Conservation (phyloP, 2,329 filamentous ascomycete genomes). For the Coniosporium tulheliwenetii region DNA sequence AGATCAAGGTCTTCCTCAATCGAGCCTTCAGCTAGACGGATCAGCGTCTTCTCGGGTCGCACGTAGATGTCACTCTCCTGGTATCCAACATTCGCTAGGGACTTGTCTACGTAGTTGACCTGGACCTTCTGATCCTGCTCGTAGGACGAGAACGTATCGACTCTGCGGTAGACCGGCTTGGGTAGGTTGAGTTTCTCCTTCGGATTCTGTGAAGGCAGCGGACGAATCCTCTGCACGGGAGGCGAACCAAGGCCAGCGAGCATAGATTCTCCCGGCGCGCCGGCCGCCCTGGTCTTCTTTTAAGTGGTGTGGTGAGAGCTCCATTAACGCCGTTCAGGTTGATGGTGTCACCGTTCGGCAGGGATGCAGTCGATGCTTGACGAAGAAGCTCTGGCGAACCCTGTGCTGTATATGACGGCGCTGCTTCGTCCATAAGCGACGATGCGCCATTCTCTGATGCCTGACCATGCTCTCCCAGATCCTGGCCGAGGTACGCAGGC, state of each 20-base stretch:
- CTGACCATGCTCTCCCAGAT: constrained; percentile 6
- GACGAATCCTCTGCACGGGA: constrained; percentile 50
- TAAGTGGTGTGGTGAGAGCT: constrained; percentile 26
- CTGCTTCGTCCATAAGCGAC: constrained; percentile 13
- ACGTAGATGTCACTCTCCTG: constrained; percentile 87
- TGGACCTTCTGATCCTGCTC: constrained; percentile 77
- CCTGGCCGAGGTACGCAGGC: constrained; percentile 2
- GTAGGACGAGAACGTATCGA: constrained; percentile 64
- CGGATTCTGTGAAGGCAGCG: constrained; percentile 63
- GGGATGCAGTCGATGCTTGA: constrained; percentile 8
- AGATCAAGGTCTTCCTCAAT: constrained; percentile 49
- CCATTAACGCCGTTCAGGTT: constrained; percentile 8
- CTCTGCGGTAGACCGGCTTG: constrained; percentile 56
- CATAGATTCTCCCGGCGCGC: constrained; percentile 47
- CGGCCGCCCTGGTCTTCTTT: constrained; percentile 47
- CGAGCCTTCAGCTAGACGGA: constrained; percentile 44
- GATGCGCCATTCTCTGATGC: constrained; percentile 18
- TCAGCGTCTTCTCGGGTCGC: constrained; percentile 57
- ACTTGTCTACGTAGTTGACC: constrained; percentile 84
- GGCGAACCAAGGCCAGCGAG: constrained; percentile 43
- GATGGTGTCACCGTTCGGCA: constrained; percentile 7
- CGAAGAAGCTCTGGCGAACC: constrained; percentile 10
- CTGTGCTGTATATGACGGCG: too few species aligned
- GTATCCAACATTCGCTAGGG: constrained; percentile 91
- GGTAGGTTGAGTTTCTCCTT: constrained; percentile 69